These are phyloP conservation scores for Oemleria cerasiformis DNA, from an alignment of 306 rosid genomes.

Conservation along the genomic window DNA sequence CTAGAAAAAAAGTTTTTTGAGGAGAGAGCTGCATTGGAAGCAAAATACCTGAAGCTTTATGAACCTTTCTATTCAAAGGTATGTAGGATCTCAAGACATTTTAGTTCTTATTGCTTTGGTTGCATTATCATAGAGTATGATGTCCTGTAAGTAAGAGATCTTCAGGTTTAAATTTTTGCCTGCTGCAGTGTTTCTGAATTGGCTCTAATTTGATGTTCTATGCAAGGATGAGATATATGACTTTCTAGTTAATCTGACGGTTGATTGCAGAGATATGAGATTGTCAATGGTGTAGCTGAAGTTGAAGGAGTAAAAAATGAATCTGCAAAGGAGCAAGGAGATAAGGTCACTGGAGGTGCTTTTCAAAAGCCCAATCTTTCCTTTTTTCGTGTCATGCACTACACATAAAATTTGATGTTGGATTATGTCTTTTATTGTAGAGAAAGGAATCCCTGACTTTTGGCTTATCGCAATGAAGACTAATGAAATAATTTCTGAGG, in stretches of 20 bases:
- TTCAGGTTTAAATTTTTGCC: neutral
- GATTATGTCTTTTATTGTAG: constrained; percentile 34
- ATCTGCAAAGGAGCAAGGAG: constrained; percentile 34
- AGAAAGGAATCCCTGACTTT: constrained; percentile 75
- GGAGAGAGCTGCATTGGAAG: constrained; percentile 85
- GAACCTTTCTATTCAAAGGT: constrained; percentile 71
- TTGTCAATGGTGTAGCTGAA: constrained; percentile 64
- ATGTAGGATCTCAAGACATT: neutral
- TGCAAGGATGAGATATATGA: constrained; percentile 5
- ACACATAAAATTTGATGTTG: constrained; percentile 22
- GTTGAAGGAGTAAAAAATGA: constrained; percentile 48
- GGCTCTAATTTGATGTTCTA: constrained; percentile 10
- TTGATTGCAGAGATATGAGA: constrained; percentile 57
- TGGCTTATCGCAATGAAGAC: constrained; percentile 85
- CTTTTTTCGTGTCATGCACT: constrained; percentile 12
- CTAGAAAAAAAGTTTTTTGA: constrained; percentile 66
- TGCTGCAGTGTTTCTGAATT: neutral
- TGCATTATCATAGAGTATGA: neutral
- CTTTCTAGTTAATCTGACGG: constrained; percentile 10
- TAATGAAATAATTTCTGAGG: constrained; percentile 69
- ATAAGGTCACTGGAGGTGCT: constrained; percentile 41
- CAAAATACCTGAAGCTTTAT: constrained; percentile 71
- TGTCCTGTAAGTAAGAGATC: constrained; percentile 11
- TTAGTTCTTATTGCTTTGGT: neutral
- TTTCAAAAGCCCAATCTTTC: constrained; percentile 5